These are phyloP conservation scores for Nemania abortiva DNA, from an alignment of 2,329 filamentous ascomycete species.

Conservation along the genomic window DNA sequence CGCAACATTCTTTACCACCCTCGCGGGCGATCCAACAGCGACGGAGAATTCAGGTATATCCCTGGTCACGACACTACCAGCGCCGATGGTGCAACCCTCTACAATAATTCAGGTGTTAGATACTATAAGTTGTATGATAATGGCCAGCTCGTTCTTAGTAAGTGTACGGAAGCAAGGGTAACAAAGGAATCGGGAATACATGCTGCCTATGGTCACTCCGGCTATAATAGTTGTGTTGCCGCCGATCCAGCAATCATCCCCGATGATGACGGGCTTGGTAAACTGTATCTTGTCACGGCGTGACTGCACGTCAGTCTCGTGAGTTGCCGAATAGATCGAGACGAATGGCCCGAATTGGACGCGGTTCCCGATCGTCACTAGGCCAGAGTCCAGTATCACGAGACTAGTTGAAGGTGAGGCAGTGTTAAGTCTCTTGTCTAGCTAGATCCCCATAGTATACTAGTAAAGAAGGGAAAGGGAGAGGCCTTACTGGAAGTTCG, in stretches of 20 bases:
- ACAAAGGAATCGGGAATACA: not conserved
- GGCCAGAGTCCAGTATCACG: conserved; percentile 79
- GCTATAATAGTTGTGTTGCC: conserved; percentile 63
- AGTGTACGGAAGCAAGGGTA: no score
- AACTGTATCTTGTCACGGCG: conserved; percentile 62
- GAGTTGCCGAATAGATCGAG: conserved; percentile 76
- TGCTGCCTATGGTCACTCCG: conserved; percentile 63
- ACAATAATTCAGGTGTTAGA: not conserved
- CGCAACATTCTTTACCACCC: conserved; percentile 60
- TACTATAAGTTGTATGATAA: not conserved
- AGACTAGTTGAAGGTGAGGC: conserved; percentile 51
- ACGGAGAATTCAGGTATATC: conserved; percentile 62
- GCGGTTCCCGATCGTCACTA: conserved; percentile 76
- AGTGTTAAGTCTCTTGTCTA: not conserved
- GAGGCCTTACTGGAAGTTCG: conserved; percentile 66
- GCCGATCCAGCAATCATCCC: conserved; percentile 68
- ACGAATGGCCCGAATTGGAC: conserved; percentile 80
- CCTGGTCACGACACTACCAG: conserved; percentile 63
- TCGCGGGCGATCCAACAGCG: conserved; percentile 62
- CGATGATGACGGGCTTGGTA: conserved; percentile 61
- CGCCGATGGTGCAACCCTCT: conserved; percentile 63
- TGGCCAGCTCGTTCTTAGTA: no score
- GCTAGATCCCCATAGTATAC: not conserved
- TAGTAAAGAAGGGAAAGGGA: conserved; percentile 8
- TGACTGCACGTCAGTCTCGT: conserved; percentile 72